Evolutionary conservation across 208 protist genomes (phyloP).

Genomic region (Acanthamoeba culbertsoni): DNA sequence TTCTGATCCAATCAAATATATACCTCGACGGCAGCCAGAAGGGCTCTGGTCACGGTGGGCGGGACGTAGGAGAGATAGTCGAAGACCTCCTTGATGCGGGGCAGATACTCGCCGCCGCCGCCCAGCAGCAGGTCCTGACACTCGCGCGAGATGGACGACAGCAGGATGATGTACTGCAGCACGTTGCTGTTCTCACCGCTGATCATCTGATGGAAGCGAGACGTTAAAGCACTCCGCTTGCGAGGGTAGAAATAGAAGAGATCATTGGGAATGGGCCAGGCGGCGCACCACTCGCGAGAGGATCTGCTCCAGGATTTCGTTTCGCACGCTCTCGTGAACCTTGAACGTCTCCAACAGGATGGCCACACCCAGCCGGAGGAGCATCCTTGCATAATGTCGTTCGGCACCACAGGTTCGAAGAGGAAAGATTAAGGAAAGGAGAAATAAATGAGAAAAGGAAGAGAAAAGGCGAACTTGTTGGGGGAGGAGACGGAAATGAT

Average conservation of each 20-base stretch:
- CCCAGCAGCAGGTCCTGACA: slow-evolving; percentile 42
- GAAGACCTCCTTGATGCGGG: slow-evolving; percentile 55
- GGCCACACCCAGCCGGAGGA: not conserved
- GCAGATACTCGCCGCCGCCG: slow-evolving; percentile 16
- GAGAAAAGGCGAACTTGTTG: not conserved
- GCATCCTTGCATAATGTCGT: not conserved
- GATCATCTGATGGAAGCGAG: not conserved
- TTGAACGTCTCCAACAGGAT: slow-evolving; percentile 44
- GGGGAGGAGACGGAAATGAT: not conserved
- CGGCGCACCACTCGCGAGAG: slow-evolving; percentile 43
- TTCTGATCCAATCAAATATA: no score
- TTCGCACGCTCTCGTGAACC: slow-evolving; percentile 30
- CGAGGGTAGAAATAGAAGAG: not conserved
- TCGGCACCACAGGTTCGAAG: not conserved
- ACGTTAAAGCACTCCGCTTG: not conserved
- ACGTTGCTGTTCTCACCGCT: slow-evolving; percentile 52
- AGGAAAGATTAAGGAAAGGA: not conserved
- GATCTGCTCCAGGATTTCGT: slow-evolving; percentile 58
- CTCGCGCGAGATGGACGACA: not conserved
- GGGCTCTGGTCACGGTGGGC: slow-evolving; percentile 1
- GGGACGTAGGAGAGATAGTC: slow-evolving; percentile 52
- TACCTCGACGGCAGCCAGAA: slow-evolving; percentile 27
- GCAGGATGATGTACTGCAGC: slow-evolving; percentile 32
- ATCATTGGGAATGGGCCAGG: no score
- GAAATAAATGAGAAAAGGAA: not conserved